Percentiles rank a stretch among this genome's conserved stretches.
Conservation (phyloP, 805 yeast species). For the Saccharomycopsis lassenensis region DNA sequence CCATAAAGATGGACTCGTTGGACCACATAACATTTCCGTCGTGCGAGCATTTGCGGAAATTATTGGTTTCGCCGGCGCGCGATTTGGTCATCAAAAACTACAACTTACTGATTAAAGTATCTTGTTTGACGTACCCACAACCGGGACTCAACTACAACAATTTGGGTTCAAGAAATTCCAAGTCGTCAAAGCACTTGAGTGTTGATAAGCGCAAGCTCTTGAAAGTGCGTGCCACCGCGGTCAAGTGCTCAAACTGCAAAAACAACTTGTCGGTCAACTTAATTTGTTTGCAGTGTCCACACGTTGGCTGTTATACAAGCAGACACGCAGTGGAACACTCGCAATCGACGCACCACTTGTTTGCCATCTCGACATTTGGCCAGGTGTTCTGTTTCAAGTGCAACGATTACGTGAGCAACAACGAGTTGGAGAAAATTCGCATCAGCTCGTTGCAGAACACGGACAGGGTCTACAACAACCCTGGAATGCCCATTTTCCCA, state of each 20-base stretch:
- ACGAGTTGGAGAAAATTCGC: slow-evolving; percentile 43
- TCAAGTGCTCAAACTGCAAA: slow-evolving; percentile 43
- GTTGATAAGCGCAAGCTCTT: slow-evolving; percentile 30
- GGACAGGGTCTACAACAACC: slow-evolving; percentile 17
- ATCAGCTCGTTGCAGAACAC: slow-evolving; percentile 21
- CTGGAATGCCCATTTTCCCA: slow-evolving; percentile 26
- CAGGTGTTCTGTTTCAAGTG: slow-evolving; percentile 73
- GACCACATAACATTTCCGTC: slow-evolving; percentile 29
- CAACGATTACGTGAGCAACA: slow-evolving; percentile 56
- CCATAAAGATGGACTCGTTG: slow-evolving; percentile 1
- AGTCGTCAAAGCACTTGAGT: slow-evolving; percentile 5
- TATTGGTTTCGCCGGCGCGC: slow-evolving; percentile 37
- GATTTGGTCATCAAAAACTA: slow-evolving; percentile 41
- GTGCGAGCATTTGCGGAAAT: slow-evolving; percentile 39
- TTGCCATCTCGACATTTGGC: slow-evolving; percentile 58
- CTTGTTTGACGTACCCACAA: slow-evolving; percentile 23
- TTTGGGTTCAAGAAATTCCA: background rate
- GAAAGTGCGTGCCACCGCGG: slow-evolving; percentile 31
- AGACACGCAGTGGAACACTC: slow-evolving; percentile 39
- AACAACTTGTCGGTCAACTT: slow-evolving; percentile 29
- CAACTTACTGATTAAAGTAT: slow-evolving; percentile 39
- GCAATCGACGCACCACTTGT: slow-evolving; percentile 36
- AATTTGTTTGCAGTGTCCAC: slow-evolving; percentile 71
- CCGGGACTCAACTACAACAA: slow-evolving; percentile 5
- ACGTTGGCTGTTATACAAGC: slow-evolving; percentile 54